A percentile compares a stretch with the other conserved stretches of the same genome.
Conservation (phyloP, 2,329 filamentous ascomycete genomes). For the Talaromyces sp. region DNA sequence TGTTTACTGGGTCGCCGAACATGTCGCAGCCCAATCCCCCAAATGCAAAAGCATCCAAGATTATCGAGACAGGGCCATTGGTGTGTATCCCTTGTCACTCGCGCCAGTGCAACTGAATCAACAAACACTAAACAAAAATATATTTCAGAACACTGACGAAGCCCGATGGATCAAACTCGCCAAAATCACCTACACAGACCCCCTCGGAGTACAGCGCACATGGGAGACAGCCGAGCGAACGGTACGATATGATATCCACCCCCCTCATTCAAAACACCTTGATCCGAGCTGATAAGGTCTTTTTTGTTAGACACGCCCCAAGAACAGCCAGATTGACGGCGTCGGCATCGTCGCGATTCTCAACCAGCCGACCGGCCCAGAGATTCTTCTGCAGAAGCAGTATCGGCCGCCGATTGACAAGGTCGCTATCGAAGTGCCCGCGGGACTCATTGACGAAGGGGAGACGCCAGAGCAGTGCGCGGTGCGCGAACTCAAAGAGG, state of each 20-base stretch:
- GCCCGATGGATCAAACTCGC: slow-evolving; percentile 40
- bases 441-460: slow-evolving; percentile 56
- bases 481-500: slow-evolving; percentile 54
- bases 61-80: slow-evolving; percentile 9
- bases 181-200: slow-evolving; percentile 40
- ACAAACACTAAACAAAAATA: neutral
- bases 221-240: slow-evolving; percentile 43
- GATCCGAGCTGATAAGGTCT: neutral
- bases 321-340: slow-evolving; percentile 51
- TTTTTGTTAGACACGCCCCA: slow-evolving; percentile 36
- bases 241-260: slow-evolving; percentile 24
- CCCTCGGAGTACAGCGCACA: slow-evolving; percentile 35
- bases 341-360: slow-evolving; percentile 52
- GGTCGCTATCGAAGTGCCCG: slow-evolving; percentile 54
- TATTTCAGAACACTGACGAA: slow-evolving; percentile 29
- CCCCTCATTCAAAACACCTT: neutral
- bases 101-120: neutral
- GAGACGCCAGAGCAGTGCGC: slow-evolving; percentile 51
- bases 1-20: neutral
- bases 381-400: slow-evolving; percentile 51
- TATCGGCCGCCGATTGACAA: slow-evolving; percentile 54
- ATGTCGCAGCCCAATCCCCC: neutral
- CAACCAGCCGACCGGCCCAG: slow-evolving; percentile 25
- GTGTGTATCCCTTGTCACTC: neutral
- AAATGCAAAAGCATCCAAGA: slow-evolving; percentile 5